Evolutionary conservation across 2,329 filamentous ascomycete genomes (phyloP), one percentile per base, ranked within the genome.

Genomic region (Diaporthe eres): DNA sequence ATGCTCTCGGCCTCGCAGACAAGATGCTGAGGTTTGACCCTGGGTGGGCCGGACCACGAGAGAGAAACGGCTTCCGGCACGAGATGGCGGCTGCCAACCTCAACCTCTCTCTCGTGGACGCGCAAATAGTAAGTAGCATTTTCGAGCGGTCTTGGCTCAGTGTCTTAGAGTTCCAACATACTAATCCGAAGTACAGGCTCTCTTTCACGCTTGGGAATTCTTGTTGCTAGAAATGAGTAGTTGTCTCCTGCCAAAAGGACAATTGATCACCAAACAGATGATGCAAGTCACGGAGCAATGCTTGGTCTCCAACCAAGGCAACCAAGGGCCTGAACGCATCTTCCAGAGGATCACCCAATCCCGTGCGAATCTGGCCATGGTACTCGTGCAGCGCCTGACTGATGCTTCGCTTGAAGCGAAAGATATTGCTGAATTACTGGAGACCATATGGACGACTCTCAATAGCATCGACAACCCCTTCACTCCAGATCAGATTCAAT

Each of bases 81-180:
- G 97, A 99, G 82, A 93, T 99, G 85, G 91, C 93, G 80, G 92
- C 92, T 77, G 97, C 96, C 57, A 99, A 99, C 83, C 87, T 94
- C 77, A 98, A 99, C 83, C 84, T 99, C 71, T 98, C 96, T 34
- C 88, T 98, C 47, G 95, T 99, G 47, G 95, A 98, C 83, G 94
- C 96, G 34, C 95, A 99, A 86, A 93, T 97, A 78, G 92, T 94
- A 87, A 85, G 92, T 87, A 53, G 6, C 37, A 31, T 57, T 8
- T 28, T 57, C 37, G 1, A 31, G 17, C 31, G 8, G n/a, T 51
- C 17, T 19, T 5, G 28, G 72, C 39, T 2, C 37, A n/a, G 22
- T 25, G 25, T 55, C 49, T 51, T 37, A 28, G 6, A 39, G 19
- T 31, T n/a, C 9, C 28, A 39, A 2, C 2, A 71, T 42, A 44